Conservation (phyloP, 2,329 filamentous ascomycete genomes). For the Pezicula radicicola region DNA sequence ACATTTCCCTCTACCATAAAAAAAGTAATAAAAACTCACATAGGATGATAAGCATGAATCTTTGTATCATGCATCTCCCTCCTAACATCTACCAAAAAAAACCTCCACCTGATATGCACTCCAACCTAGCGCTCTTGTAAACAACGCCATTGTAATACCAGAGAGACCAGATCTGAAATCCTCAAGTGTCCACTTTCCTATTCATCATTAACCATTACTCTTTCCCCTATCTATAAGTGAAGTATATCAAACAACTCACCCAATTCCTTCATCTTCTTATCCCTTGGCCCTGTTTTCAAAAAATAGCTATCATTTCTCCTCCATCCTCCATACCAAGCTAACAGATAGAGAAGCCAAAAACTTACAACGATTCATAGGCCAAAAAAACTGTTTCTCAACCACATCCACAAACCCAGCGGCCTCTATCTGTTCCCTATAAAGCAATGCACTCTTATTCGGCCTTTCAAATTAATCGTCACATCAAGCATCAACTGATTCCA, state of each 20-base stretch:
- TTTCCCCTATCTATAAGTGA: not conserved
- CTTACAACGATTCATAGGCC: slow-evolving; percentile 39
- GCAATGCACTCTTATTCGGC: slow-evolving; percentile 25
- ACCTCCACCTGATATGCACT: slow-evolving; percentile 9
- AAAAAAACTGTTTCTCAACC: slow-evolving; percentile 41
- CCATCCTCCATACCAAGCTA: too few relatives aligned
- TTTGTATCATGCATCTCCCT: slow-evolving; percentile 8
- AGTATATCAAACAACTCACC: slow-evolving; percentile 2
- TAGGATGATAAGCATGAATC: slow-evolving; percentile 10
- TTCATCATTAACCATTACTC: not conserved
- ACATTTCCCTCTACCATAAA: too few relatives aligned
- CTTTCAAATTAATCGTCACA: slow-evolving; percentile 28
- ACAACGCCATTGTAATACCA: slow-evolving; percentile 16
- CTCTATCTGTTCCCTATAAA: slow-evolving; percentile 12
- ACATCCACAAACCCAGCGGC: slow-evolving; percentile 19
- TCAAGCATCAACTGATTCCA: slow-evolving; percentile 25
- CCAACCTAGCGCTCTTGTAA: slow-evolving; percentile 14
- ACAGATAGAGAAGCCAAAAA: too few relatives aligned
- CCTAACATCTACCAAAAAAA: not conserved
- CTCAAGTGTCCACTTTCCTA: slow-evolving; percentile 13
- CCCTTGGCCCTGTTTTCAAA: slow-evolving; percentile 41
- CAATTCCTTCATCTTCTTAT: slow-evolving; percentile 30
- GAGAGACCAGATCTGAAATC: slow-evolving; percentile 10
- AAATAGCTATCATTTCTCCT: too few relatives aligned
- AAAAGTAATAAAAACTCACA: slow-evolving; percentile 6